Evolutionary conservation across 805 yeast genomes (phyloP).

Genomic region (Candida awuae): DNA sequence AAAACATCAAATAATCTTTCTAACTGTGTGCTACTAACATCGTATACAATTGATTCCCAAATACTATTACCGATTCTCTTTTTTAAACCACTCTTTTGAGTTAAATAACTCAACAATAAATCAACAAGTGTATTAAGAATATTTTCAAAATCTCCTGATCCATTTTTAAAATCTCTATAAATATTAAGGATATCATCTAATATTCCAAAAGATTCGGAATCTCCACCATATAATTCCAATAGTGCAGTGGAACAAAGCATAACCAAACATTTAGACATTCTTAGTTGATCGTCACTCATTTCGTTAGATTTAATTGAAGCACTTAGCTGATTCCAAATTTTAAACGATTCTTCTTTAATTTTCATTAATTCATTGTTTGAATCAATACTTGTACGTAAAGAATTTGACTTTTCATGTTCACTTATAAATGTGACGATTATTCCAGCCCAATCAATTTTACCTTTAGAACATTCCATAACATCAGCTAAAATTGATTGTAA

Average conservation of each 20-base stretch:
- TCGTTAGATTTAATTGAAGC: constrained; percentile 32
- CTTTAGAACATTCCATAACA: constrained; percentile 14
- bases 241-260: constrained; percentile 68
- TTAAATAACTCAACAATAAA: constrained; percentile 46
- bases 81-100: constrained; percentile 50
- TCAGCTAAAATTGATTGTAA: constrained; percentile 56
- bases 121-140: constrained; percentile 32
- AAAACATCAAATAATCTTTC: constrained; percentile 47
- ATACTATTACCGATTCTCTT: constrained; percentile 45
- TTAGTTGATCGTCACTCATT: constrained; percentile 12
- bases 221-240: constrained; percentile 71
- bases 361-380: constrained; percentile 47
- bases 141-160: not conserved
- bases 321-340: constrained; percentile 3
- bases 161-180: constrained; percentile 34
- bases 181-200: constrained; percentile 65
- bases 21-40: constrained; percentile 38
- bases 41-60: constrained; percentile 41
- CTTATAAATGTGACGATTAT: constrained; percentile 25
- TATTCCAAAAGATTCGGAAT: constrained; percentile 65
- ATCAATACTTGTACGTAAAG: constrained; percentile 14
- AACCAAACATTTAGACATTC: constrained; percentile 48
- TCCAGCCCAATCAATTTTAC: constrained; percentile 13
- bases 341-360: constrained; percentile 26
- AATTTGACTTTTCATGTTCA: constrained; percentile 31